phyloP scores from a whole-genome alignment of 129 eudicot genomes.

The Erigeron canadensis region DNA sequence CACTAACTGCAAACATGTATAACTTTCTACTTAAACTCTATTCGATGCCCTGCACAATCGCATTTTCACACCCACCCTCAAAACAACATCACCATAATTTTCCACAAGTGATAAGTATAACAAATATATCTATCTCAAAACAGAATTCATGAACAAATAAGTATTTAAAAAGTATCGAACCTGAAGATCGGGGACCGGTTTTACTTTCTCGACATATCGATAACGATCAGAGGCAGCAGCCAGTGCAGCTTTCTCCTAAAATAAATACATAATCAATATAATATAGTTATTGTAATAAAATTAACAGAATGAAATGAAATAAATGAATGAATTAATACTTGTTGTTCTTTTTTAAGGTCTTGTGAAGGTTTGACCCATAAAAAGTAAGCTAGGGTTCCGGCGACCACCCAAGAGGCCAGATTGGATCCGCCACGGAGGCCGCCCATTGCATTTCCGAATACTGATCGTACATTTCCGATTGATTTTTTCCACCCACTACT shows the following conservation, averaged over 20 bases:
- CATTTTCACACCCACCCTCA: too few species aligned
- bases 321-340: conserved; percentile 27
- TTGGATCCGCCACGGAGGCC: conserved; percentile 54
- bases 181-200: conserved; percentile 66
- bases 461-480: conserved; percentile 37
- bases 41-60: too few species aligned
- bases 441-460: conserved; percentile 47
- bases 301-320: neutral
- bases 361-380: conserved; percentile 60
- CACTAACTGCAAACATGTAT: too few species aligned
- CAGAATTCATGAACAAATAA: too few species aligned
- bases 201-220: conserved; percentile 57
- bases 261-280: neutral
- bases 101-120: too few species aligned
- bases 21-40: too few species aligned
- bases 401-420: conserved; percentile 63
- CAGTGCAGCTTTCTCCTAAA: conserved; percentile 51
- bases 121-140: neutral
- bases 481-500: conserved; percentile 43
- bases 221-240: conserved; percentile 60
- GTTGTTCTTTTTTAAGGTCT: conserved; percentile 53
- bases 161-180: conserved; percentile 14
- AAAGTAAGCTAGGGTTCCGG: conserved; percentile 64
- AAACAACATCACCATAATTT: too few species aligned
- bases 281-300: neutral